Evolutionary conservation across 176 grass and related monocot species (phyloP), one percentile per base, ranked within the genome.

Genomic region (Musa schizocarpa): DNA sequence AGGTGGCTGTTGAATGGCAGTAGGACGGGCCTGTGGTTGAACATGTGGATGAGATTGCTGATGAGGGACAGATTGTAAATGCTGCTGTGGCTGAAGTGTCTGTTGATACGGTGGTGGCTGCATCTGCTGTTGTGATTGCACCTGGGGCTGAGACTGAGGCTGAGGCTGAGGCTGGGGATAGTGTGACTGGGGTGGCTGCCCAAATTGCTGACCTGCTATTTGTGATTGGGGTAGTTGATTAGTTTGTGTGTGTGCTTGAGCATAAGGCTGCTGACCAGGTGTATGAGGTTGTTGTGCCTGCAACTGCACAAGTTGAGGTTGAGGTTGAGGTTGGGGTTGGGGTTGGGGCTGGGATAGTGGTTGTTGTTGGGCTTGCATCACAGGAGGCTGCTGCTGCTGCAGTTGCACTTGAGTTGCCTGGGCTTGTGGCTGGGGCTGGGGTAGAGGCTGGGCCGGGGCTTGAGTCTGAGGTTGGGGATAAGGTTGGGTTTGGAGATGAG

Each of bases 1-100:
- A 23, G 27, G 69, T 52, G 59, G 78, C 34, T 34, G 78, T 53
- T 55, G 66, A 54, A 77, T 11, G 34, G 58, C 59, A 65, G 54
- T 20, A 10, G 61, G 75, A 65, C 61, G 61, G 11, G 75, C n/a
- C 43, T 77, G 75, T 14, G 75, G 49, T 66, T 81, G 83, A 57
- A 74, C 17, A 49, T 81, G 93, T 50, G 77, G 79, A 78, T 96
- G 87, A 76, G 80, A 59, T 65, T 90, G 88, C 54, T 80, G 87
- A 77, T 77, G 87, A 66, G 81, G 67, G 70, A 74, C 76, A 72
- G 64, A 69, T 66, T 74, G 56, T 21, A 48, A n/a, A 52, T 86
- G 79, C 50, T 80, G 81, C 54, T 87, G 81, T 59, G 59, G 51
- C 49, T 85, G 75, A 14, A 57, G 9, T 19, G 52, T 23, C 21